Percentiles rank a stretch among this genome's conserved stretches.
Evolutionary conservation across 2,329 filamentous ascomycete species (phyloP).

Genomic region (Verticillium albo-atrum): DNA sequence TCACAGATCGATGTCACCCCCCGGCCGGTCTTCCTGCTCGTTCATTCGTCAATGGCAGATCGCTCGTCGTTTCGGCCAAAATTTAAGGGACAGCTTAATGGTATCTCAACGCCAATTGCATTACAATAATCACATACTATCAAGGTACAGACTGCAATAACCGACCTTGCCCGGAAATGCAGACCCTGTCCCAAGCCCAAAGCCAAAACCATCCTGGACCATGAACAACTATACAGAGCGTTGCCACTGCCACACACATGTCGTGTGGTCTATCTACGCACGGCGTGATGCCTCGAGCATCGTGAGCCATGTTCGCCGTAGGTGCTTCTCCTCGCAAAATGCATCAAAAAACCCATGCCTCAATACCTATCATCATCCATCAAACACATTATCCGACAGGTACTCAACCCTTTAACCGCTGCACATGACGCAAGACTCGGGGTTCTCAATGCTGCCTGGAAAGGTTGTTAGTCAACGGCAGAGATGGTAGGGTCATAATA

Average conservation of each 20-base stretch:
- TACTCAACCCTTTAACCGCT: slow-evolving; percentile 60
- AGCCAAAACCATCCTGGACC: background rate
- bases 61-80: background rate
- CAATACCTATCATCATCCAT: slow-evolving; percentile 11
- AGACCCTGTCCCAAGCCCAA: background rate
- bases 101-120: background rate
- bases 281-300: background rate
- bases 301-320: background rate
- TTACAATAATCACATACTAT: background rate
- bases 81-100: background rate
- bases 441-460: slow-evolving; percentile 90
- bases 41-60: background rate
- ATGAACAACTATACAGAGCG: background rate
- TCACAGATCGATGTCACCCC: background rate
- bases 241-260: background rate
- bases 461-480: slow-evolving; percentile 22
- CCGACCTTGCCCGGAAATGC: background rate
- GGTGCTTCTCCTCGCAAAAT: background rate
- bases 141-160: background rate
- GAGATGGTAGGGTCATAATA: background rate
- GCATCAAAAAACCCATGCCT: slow-evolving; percentile 3
- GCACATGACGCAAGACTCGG: slow-evolving; percentile 94
- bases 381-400: slow-evolving; percentile 6
- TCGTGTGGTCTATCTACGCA: background rate
- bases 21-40: background rate